Evolutionary conservation across 345 rosid species (phyloP), one percentile per base, ranked within the genome.

Genomic region (Acer negundo): DNA sequence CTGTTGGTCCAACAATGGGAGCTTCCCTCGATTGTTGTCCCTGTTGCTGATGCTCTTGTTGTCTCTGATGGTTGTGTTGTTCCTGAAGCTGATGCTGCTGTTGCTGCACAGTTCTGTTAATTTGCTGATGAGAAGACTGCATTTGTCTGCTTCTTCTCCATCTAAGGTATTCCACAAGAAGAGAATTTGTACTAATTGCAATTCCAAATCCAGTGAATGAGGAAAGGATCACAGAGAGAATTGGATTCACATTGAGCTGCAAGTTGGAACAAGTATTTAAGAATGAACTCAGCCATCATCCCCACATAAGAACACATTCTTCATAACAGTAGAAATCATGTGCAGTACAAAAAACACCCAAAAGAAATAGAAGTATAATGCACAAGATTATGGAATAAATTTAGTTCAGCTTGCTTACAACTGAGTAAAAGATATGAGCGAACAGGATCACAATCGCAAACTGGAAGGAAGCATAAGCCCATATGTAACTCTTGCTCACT

Each of bases 391-490:
- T n/a, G 16, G 31, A 69, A 49, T 61, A 69, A 49, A 23, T 53
- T 42, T 38, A 61, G 55, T 47, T 74, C 42, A 10, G 62, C 87
- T 53, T 59, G 67, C 78, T 89, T 80, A 87, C 93, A 62, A 87
- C 49, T 23, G 87, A 67, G 72, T 89, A 89, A 73, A 89, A 89
- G 63, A 89, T 82, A 74, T 89, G 93, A 74, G 93, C 89, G 61
- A 87, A 86, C 68, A 89, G 85, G 80, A 89, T 86, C 76, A 89
- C 89, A 38, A 85, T 79, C 0, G 89, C 90, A 82, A 86, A 89
- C 76, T 89, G 93, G 76, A 87, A 86, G 67, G 84, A 87, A 59
- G 89, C 86, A 83, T 86, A 89, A 4, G 88, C 93, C 93, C 93
- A 87, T 40, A 86, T 85, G 86, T 87, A 89, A 72, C 84, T 80